Evolutionary conservation across 225 moss, liverwort and hornwort genomes (phyloP).

Genomic region (Pseudisothecium myosuroides): DNA sequence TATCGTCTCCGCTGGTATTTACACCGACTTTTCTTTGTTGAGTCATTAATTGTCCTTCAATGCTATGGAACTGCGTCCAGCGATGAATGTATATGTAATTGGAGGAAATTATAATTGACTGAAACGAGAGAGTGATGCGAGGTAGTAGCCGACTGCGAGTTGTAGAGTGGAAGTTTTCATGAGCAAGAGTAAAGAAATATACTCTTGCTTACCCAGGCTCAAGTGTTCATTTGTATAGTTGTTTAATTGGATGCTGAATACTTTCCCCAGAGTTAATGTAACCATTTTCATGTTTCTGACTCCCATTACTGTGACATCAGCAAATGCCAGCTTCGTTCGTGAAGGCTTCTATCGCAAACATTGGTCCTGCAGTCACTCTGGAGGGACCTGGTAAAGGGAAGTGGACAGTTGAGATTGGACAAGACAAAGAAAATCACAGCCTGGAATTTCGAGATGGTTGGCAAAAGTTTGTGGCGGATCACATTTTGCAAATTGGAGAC

Average conservation of each 20-base stretch:
- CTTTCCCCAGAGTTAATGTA: too few relatives aligned
- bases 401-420: constrained; percentile 26
- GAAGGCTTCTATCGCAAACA: constrained; percentile 5
- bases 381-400: constrained; percentile 31
- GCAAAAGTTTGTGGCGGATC: constrained; percentile 39
- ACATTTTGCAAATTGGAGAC: constrained; percentile 41
- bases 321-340: constrained; percentile 41
- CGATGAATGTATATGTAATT: background rate
- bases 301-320: background rate
- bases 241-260: background rate
- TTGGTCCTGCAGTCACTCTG: constrained; percentile 9
- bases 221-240: background rate
- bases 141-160: background rate
- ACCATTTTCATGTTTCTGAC: background rate
- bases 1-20: constrained; percentile 13
- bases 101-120: background rate
- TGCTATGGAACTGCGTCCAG: background rate
- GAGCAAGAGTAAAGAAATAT: background rate
- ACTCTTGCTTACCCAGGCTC: background rate
- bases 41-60: background rate
- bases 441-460: constrained; percentile 22
- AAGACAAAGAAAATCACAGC: background rate
- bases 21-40: background rate
- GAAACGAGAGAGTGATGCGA: background rate
- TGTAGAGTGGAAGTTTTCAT: background rate